Percentiles rank a stretch among this genome's conserved stretches.
phyloP scores from a whole-genome alignment of 768 basidiomycete species.

The Cyclocybe cylindracea region DNA sequence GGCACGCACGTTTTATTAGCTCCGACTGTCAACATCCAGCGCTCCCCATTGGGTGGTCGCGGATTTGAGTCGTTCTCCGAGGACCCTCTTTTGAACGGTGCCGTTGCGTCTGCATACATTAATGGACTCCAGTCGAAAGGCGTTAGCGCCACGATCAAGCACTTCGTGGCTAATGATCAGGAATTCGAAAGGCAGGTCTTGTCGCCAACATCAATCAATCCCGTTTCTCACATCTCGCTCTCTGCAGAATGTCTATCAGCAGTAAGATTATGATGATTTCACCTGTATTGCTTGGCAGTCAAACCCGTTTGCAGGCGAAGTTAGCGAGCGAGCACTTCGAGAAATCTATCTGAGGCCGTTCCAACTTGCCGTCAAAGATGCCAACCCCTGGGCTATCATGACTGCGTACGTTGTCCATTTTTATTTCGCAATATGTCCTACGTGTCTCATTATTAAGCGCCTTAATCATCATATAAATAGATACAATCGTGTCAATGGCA shows the following conservation, averaged over 20 bases:
- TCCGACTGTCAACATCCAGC: slow-evolving; percentile 66
- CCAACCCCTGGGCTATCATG: slow-evolving; percentile 63
- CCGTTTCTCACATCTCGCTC: background rate
- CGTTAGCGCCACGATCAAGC: slow-evolving; percentile 64
- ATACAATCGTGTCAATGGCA: slow-evolving; percentile 63
- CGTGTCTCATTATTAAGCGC: background rate
- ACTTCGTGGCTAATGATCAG: slow-evolving; percentile 64
- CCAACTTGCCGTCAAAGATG: slow-evolving; percentile 56
- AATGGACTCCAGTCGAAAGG: slow-evolving; percentile 61
- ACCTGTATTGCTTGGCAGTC: background rate
- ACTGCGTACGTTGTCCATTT: slow-evolving; percentile 40
- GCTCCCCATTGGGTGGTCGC: slow-evolving; percentile 57
- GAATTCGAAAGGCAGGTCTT: slow-evolving; percentile 48
- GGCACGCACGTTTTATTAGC: slow-evolving; percentile 53
- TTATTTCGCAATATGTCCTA: background rate
- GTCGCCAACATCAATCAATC: background rate
- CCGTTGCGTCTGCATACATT: slow-evolving; percentile 60
- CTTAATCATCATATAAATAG: slow-evolving; percentile 19
- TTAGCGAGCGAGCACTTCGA: slow-evolving; percentile 59
- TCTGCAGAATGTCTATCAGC: slow-evolving; percentile 42
- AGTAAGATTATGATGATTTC: slow-evolving; percentile 28
- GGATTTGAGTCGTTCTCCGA: slow-evolving; percentile 67
- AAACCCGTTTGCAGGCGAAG: slow-evolving; percentile 33
- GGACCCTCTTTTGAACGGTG: slow-evolving; percentile 58
- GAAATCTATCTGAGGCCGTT: slow-evolving; percentile 69